These are phyloP conservation scores for Dillenia turbinata DNA, from an alignment of 164 flowering plant genomes.

Conservation along the genomic window DNA sequence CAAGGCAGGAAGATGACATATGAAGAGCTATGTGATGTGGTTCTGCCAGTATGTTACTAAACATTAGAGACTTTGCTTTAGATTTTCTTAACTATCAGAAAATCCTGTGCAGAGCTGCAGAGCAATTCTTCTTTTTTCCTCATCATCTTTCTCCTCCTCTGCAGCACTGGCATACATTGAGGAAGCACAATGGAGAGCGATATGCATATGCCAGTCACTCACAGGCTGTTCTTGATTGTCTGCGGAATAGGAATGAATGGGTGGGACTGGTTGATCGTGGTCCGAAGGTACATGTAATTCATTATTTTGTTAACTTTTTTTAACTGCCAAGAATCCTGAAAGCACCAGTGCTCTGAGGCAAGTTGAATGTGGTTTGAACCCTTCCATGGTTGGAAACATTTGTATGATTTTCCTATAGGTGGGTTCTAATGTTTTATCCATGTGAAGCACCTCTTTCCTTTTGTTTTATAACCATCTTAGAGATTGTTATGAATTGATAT, in stretches of 20 bases:
- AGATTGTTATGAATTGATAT: no score
- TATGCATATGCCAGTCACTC: conserved; percentile 96
- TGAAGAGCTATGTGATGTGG: conserved; percentile 91
- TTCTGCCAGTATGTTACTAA: conserved; percentile 63
- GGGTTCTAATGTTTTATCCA: no score
- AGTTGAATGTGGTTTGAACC: background rate
- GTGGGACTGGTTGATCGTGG: conserved; percentile 91
- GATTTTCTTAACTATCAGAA: no score
- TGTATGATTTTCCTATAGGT: no score
- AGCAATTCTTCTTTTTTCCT: background rate
- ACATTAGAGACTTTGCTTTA: background rate
- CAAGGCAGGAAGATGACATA: conserved; percentile 79
- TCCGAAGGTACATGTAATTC: conserved; percentile 62
- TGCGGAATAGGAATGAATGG: conserved; percentile 92
- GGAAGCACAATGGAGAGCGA: conserved; percentile 95
- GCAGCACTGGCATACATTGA: conserved; percentile 88
- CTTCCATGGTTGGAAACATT: background rate
- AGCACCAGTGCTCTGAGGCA: background rate
- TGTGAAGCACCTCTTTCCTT: no score
- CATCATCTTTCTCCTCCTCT: conserved; percentile 4
- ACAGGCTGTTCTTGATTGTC: conserved; percentile 96
- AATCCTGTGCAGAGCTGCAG: no score
- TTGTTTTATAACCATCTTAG: no score
- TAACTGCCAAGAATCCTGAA: background rate
- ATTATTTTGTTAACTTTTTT: background rate